Percentiles rank a stretch among this genome's conserved stretches.
phyloP scores from a whole-genome alignment of 2,329 filamentous ascomycete genomes.

The Diaporthe sp. region DNA sequence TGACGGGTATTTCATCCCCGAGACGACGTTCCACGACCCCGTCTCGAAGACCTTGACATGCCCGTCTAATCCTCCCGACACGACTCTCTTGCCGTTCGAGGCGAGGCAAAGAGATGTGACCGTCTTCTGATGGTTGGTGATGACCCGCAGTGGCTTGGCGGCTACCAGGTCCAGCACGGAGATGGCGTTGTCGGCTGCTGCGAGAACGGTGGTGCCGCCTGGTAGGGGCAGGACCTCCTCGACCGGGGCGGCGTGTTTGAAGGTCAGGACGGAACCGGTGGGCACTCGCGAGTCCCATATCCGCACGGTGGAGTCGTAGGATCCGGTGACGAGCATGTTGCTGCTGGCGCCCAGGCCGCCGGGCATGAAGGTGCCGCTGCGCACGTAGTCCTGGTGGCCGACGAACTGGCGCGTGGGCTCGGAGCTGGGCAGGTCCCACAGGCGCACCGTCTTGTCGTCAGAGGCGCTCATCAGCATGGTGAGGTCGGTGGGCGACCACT shows the following conservation, averaged over 20 bases:
- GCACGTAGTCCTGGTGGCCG: slow-evolving; percentile 94
- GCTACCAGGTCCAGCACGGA: slow-evolving; percentile 94
- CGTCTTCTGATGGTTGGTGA: slow-evolving; percentile 97
- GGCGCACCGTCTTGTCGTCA: slow-evolving; percentile 91
- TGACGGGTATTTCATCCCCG: slow-evolving; percentile 91
- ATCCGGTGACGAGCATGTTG: slow-evolving; percentile 87
- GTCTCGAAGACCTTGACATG: slow-evolving; percentile 99
- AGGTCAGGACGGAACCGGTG: slow-evolving; percentile 82
- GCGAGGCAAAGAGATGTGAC: slow-evolving; percentile 90
- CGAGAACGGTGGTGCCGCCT: slow-evolving; percentile 87
- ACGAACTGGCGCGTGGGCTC: slow-evolving; percentile 82
- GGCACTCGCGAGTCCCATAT: slow-evolving; percentile 91
- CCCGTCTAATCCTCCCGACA: slow-evolving; percentile 92
- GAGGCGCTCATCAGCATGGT: slow-evolving; percentile 90
- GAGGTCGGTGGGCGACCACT: slow-evolving; percentile 90
- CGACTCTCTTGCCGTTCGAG: slow-evolving; percentile 82
- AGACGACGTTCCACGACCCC: slow-evolving; percentile 94
- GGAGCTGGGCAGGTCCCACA: slow-evolving; percentile 93
- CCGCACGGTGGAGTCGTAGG: slow-evolving; percentile 94
- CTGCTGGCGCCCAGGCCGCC: slow-evolving; percentile 70
- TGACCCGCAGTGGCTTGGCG: slow-evolving; percentile 86
- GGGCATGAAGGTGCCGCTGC: slow-evolving; percentile 88
- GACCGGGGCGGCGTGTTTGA: slow-evolving; percentile 92
- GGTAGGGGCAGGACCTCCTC: slow-evolving; percentile 91
- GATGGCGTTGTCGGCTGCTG: slow-evolving; percentile 87